phyloP scores from a whole-genome alignment of 2,329 filamentous ascomycete genomes.

The Trichoderma aggressivum region DNA sequence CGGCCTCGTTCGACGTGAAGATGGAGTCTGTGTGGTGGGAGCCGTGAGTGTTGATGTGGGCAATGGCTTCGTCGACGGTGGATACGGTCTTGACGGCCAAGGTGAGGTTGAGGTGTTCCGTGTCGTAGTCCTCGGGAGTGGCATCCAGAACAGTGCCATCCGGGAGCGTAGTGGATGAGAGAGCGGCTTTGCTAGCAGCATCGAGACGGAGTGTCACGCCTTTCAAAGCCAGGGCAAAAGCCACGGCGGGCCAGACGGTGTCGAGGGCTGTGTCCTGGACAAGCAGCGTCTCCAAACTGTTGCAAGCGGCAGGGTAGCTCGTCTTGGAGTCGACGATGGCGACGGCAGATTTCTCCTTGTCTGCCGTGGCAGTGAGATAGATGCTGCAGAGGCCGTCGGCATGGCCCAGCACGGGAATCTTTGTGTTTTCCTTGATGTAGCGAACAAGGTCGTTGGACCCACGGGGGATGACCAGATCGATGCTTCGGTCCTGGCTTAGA shows the following conservation, averaged over 20 bases:
- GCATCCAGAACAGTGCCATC: slow-evolving; percentile 60
- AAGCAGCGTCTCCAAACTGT: slow-evolving; percentile 86
- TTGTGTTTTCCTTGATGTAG: slow-evolving; percentile 84
- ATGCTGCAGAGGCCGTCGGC: slow-evolving; percentile 89
- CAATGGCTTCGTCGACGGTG: slow-evolving; percentile 66
- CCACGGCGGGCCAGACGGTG: slow-evolving; percentile 67
- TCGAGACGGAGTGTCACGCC: slow-evolving; percentile 86
- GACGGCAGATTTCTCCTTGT: slow-evolving; percentile 65
- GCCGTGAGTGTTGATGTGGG: slow-evolving; percentile 87
- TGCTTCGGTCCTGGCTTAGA: slow-evolving; percentile 78
- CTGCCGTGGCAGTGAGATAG: slow-evolving; percentile 78
- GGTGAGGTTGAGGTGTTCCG: slow-evolving; percentile 82
- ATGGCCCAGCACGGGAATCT: slow-evolving; percentile 93
- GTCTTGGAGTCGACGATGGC: slow-evolving; percentile 91
- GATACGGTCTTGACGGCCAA: slow-evolving; percentile 80
- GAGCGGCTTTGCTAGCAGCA: slow-evolving; percentile 58
- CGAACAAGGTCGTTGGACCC: slow-evolving; percentile 87
- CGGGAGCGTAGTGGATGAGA: slow-evolving; percentile 47
- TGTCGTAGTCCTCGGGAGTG: slow-evolving; percentile 70
- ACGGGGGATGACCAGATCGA: slow-evolving; percentile 92
- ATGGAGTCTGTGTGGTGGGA: slow-evolving; percentile 95
- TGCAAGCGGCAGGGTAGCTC: slow-evolving; percentile 93
- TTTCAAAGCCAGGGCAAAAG: slow-evolving; percentile 67
- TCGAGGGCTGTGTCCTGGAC: slow-evolving; percentile 69
- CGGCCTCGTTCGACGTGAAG: slow-evolving; percentile 63